phyloP scores from a whole-genome alignment of 148 eudicot species.

The Amaranthus hypochondriacus region DNA sequence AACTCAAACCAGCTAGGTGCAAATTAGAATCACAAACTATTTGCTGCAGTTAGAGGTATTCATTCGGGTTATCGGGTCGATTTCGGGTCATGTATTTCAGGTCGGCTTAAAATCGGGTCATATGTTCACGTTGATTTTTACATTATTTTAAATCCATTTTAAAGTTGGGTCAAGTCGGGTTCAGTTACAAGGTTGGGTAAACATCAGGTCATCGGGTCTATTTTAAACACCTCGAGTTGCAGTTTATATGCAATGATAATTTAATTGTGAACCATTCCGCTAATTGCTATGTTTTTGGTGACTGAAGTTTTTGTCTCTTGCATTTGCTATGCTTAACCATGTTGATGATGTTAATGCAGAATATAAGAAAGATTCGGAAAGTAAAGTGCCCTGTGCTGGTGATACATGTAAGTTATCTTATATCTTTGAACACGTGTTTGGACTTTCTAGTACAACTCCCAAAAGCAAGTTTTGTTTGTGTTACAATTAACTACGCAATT shows the following conservation, averaged over 20 bases:
- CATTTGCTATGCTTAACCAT: slow-evolving; percentile 11
- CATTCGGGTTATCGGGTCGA: too few relatives aligned
- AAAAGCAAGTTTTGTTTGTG: background rate
- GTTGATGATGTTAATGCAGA: slow-evolving; percentile 49
- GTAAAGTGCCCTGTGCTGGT: slow-evolving; percentile 96
- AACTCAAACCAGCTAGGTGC: background rate
- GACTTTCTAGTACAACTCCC: background rate
- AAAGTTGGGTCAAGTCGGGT: too few relatives aligned
- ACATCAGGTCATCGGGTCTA: too few relatives aligned
- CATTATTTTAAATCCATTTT: too few relatives aligned
- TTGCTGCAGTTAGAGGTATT: background rate
- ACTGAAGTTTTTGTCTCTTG: background rate
- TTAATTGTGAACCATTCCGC: background rate
- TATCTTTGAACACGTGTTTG: background rate
- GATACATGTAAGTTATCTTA: slow-evolving; percentile 77
- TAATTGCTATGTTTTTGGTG: background rate
- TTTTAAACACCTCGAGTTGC: too few relatives aligned
- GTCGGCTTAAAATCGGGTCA: too few relatives aligned
- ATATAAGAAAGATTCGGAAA: slow-evolving; percentile 82
- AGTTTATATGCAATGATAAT: background rate
- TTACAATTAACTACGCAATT: too few relatives aligned
- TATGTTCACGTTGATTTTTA: too few relatives aligned
- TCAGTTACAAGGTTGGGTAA: too few relatives aligned
- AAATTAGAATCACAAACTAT: background rate
- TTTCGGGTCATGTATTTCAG: too few relatives aligned